phyloP scores from a whole-genome alignment of 1,139 yeast species.

The Candida sanyaensis region DNA sequence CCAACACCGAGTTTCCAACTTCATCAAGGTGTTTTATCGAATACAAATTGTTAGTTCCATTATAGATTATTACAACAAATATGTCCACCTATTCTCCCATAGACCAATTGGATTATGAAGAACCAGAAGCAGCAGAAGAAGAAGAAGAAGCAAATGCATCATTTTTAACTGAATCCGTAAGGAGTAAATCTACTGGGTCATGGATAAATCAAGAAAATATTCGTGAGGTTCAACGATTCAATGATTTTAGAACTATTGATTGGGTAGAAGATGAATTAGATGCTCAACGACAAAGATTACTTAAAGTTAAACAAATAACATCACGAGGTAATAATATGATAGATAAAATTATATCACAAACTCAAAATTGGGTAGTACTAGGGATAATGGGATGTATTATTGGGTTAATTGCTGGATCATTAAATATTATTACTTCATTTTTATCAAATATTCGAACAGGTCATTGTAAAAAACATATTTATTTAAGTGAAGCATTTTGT shows the following conservation, averaged over 20 bases:
- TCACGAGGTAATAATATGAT: conserved; percentile 20
- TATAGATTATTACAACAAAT: too few species aligned
- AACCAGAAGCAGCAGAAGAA: background rate
- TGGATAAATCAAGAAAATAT: conserved; percentile 42
- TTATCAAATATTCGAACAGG: conserved; percentile 80
- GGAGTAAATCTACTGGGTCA: conserved; percentile 27
- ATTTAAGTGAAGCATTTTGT: conserved; percentile 76
- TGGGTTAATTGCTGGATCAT: conserved; percentile 79
- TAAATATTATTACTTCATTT: conserved; percentile 84
- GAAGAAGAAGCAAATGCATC: background rate
- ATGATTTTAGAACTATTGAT: conserved; percentile 71
- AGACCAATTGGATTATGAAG: conserved; percentile 7
- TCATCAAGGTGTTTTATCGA: background rate
- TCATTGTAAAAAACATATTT: conserved; percentile 68
- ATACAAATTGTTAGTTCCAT: too few species aligned
- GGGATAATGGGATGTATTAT: conserved; percentile 73
- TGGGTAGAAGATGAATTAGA: conserved; percentile 79
- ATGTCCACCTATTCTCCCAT: conserved; percentile 4
- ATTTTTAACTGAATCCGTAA: conserved; percentile 4
- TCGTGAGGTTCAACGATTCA: conserved; percentile 46
- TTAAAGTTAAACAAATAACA: conserved; percentile 20
- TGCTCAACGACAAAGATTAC: conserved; percentile 49
- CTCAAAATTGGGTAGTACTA: conserved; percentile 74
- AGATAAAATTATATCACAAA: conserved; percentile 42
- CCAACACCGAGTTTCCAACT: background rate